These are phyloP conservation scores for Pleurotus platypus DNA, from an alignment of 768 basidiomycete genomes.

Conservation along the genomic window DNA sequence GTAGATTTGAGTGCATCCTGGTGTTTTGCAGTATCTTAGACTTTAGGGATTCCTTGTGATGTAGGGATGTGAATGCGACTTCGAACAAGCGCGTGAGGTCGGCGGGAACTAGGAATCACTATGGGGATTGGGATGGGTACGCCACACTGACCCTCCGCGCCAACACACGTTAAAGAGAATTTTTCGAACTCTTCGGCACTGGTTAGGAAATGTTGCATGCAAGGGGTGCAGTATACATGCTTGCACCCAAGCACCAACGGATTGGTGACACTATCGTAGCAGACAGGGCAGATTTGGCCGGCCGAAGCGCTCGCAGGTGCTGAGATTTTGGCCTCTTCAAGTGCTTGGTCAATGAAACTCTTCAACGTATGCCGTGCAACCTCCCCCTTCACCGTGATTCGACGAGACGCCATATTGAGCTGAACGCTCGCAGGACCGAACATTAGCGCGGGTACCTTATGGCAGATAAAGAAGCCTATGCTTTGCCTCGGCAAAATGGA, in stretches of 20 bases:
- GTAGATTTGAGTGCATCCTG: constrained; percentile 71
- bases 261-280: constrained; percentile 39
- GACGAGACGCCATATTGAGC: constrained; percentile 33
- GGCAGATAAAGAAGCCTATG: constrained; percentile 47
- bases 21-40: constrained; percentile 66
- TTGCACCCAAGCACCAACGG: constrained; percentile 44
- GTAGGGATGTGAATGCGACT: constrained; percentile 50
- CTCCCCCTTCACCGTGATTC: constrained; percentile 52
- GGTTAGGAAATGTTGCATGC: constrained; percentile 43
- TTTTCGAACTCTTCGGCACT: constrained; percentile 33
- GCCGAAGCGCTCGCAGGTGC: neutral
- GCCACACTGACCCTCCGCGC: constrained; percentile 48
- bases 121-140: constrained; percentile 47
- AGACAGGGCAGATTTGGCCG: constrained; percentile 46
- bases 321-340: constrained; percentile 14
- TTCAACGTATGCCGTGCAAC: constrained; percentile 46
- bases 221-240: constrained; percentile 47
- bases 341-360: constrained; percentile 39
- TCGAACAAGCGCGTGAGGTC: constrained; percentile 52
- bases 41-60: constrained; percentile 52
- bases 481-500: constrained; percentile 32
- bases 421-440: constrained; percentile 52
- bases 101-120: constrained; percentile 41
- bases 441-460: constrained; percentile 43
- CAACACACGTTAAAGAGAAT: constrained; percentile 68